A percentile compares a stretch with the other conserved stretches of the same genome.
Conservation (phyloP, 2,329 filamentous ascomycete genomes). For the Catunica adiposa region DNA sequence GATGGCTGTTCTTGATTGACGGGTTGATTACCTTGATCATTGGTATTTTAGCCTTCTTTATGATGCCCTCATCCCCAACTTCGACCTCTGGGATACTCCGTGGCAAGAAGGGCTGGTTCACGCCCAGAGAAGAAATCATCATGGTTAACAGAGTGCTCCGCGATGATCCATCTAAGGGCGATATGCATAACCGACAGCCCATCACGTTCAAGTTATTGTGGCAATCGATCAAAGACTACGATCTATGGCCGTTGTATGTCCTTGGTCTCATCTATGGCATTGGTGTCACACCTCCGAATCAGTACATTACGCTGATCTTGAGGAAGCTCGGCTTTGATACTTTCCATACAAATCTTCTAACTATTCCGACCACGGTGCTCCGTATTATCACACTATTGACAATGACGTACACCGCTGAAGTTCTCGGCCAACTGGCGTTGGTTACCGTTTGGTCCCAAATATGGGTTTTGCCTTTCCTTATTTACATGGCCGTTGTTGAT, state of each 20-base stretch:
- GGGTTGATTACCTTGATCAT: constrained; percentile 29
- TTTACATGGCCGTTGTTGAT: constrained; percentile 26
- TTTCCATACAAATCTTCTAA: constrained; percentile 39
- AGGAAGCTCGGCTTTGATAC: constrained; percentile 33
- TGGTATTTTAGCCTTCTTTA: constrained; percentile 34
- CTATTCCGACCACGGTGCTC: constrained; percentile 29
- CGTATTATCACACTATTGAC: constrained; percentile 26
- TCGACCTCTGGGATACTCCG: constrained; percentile 39
- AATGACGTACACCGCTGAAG: constrained; percentile 31
- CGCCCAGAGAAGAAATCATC: constrained; percentile 40
- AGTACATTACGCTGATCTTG: constrained; percentile 38
- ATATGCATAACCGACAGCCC: constrained; percentile 44
- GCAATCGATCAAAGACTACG: constrained; percentile 37
- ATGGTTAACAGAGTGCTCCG: constrained; percentile 42
- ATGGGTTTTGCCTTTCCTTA: constrained; percentile 37
- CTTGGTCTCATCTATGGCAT: constrained; percentile 33
- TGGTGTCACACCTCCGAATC: constrained; percentile 28
- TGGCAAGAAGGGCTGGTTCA: constrained; percentile 42
- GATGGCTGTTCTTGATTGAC: constrained; percentile 42
- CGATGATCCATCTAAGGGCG: constrained; percentile 42
- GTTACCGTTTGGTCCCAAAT: constrained; percentile 30
- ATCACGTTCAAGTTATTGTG: constrained; percentile 34
- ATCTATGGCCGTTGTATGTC: constrained; percentile 40
- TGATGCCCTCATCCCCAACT: constrained; percentile 36
- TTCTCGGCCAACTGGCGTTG: constrained; percentile 26